These are phyloP conservation scores for Penicillium chermesinum DNA, from an alignment of 495 filamentous ascomycete genomes.

Conservation along the genomic window DNA sequence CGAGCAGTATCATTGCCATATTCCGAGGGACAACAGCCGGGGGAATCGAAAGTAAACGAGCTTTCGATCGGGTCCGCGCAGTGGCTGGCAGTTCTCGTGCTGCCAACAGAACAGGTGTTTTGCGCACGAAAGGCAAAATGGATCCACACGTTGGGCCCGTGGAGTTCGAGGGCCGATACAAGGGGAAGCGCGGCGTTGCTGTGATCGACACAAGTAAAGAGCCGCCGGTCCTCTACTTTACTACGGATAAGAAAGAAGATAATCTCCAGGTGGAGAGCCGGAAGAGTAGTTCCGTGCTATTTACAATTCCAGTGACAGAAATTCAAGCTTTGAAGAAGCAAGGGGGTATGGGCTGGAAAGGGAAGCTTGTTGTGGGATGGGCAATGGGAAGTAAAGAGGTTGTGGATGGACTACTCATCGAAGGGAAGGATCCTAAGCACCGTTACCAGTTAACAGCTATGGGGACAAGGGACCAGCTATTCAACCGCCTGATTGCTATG, in stretches of 20 bases:
- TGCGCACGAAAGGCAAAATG: slow-evolving; percentile 43
- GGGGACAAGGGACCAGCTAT: slow-evolving; percentile 71
- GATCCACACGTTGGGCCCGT: slow-evolving; percentile 54
- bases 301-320: slow-evolving; percentile 51
- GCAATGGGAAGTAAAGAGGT: slow-evolving; percentile 65
- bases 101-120: slow-evolving; percentile 62
- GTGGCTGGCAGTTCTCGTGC: slow-evolving; percentile 58
- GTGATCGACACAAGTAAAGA: slow-evolving; percentile 56
- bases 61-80: slow-evolving; percentile 62
- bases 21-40: slow-evolving; percentile 65
- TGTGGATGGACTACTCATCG: slow-evolving; percentile 70
- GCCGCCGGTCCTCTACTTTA: slow-evolving; percentile 36
- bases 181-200: slow-evolving; percentile 67
- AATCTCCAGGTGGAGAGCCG: slow-evolving; percentile 35
- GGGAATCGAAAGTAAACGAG: slow-evolving; percentile 61
- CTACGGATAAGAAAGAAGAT: slow-evolving; percentile 34
- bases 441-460: slow-evolving; percentile 65
- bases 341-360: slow-evolving; percentile 85
- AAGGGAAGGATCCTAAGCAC: slow-evolving; percentile 46
- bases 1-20: slow-evolving; percentile 53
- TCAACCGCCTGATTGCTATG: slow-evolving; percentile 78
- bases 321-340: slow-evolving; percentile 72
- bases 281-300: slow-evolving; percentile 31
- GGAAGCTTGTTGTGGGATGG: slow-evolving; percentile 80
- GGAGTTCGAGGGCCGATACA: slow-evolving; percentile 66